Conservation (phyloP, 73 alveolate species). For the Paraurostyla sp. region DNA sequence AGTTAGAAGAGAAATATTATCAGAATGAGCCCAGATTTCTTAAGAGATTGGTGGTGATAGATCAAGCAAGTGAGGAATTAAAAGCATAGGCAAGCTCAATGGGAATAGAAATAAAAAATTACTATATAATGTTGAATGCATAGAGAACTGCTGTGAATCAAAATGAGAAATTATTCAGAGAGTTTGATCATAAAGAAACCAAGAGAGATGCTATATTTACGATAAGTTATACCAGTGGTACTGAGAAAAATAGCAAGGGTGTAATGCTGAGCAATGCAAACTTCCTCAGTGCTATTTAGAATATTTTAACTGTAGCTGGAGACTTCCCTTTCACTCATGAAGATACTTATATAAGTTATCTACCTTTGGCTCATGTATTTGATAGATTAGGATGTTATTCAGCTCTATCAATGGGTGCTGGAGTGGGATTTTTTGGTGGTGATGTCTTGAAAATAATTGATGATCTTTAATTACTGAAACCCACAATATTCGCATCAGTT, state of each 20-base stretch:
- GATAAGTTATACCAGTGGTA: conserved; percentile 86
- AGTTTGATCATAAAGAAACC: conserved; percentile 8
- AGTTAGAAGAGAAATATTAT: not conserved
- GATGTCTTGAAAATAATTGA: conserved; percentile 68
- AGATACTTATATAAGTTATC: conserved; percentile 65
- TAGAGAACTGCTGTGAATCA: not conserved
- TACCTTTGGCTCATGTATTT: conserved; percentile 87
- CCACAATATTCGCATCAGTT: conserved; percentile 82
- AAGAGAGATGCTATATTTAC: conserved; percentile 70
- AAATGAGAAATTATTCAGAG: not conserved
- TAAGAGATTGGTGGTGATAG: not conserved
- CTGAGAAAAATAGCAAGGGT: conserved; percentile 84
- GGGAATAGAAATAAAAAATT: no score
- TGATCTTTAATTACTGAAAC: conserved; percentile 72
- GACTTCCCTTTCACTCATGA: conserved; percentile 56
- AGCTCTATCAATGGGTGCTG: conserved; percentile 72
- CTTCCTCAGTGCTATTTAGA: conserved; percentile 50
- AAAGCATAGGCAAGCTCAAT: no score
- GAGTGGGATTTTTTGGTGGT: conserved; percentile 84
- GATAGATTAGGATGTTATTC: conserved; percentile 70
- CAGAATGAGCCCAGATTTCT: not conserved
- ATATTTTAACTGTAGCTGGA: conserved; percentile 50
- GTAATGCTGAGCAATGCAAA: conserved; percentile 74
- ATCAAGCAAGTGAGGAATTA: not conserved
- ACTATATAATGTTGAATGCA: no score